Evolutionary conservation across 208 protist species (phyloP).

Genomic region (Crithidia brevicula): DNA sequence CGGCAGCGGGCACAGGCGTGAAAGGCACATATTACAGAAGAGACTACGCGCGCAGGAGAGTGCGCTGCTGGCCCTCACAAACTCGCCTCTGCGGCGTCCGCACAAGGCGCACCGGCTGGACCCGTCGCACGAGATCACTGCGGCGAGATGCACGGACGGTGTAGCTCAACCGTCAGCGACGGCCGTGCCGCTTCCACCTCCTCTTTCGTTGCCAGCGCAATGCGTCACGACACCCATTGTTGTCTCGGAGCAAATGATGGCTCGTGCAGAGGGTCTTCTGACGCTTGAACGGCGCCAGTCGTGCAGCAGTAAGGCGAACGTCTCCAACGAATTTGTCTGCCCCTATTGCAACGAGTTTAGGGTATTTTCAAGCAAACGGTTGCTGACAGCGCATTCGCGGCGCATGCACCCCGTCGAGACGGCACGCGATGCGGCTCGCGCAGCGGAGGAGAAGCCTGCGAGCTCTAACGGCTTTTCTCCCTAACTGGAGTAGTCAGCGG

Average conservation of each 20-base stretch:
- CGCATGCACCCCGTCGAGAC: constrained; percentile 44
- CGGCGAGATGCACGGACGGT: background rate
- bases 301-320: background rate
- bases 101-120: background rate
- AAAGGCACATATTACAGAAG: constrained; percentile 49
- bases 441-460: background rate
- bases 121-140: background rate
- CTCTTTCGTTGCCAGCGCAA: too few species aligned
- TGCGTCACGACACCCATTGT: too few species aligned
- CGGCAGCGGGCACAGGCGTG: constrained; percentile 32
- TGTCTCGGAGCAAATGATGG: constrained; percentile 15
- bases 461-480: background rate
- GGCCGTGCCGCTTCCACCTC: too few species aligned
- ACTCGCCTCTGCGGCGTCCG: constrained; percentile 11
- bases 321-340: constrained; percentile 32
- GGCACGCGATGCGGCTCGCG: background rate
- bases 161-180: background rate
- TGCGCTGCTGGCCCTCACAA: constrained; percentile 11
- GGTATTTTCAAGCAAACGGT: constrained; percentile 38
- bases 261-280: constrained; percentile 22
- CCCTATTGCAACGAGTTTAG: constrained; percentile 53
- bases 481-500: too few species aligned
- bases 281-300: background rate
- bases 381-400: constrained; percentile 46
- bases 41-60: constrained; percentile 51